Evolutionary conservation across 2,329 filamentous ascomycete species (phyloP), one percentile per base, ranked within the genome.

Genomic region (Pyrenophora graminea): DNA sequence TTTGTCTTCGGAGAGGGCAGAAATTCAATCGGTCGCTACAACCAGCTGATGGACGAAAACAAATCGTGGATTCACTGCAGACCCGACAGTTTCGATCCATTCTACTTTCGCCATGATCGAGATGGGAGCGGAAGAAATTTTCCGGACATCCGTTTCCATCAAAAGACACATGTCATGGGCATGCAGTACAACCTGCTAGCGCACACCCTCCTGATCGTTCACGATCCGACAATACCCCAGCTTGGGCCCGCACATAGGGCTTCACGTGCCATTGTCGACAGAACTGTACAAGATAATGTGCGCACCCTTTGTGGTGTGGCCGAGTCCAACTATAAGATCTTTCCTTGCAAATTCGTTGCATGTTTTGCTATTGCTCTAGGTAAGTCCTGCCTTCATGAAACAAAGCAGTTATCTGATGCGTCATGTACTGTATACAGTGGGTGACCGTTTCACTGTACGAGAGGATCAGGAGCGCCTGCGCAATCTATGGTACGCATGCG

Each of bases 181-280:
- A 63, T 58, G 44, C 67, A 69, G 27, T 73, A 74, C 50, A 71
- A 70, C 39, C 69, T 66, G 13, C 58, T 73, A 5, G 69, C 69
- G 32, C 71, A 71, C 36, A 63, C 72, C 48, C 51, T 74, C 6
- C 51, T 74, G 6, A 64, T 71, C 8, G 69, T 73, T 1, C 69
- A 73, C 37, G 65, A 73, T 41, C 71, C 71, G 6, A 67, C 64
- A 0, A 69, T 72, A n/a, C 70, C 70, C 8, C 69, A 73, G 46
- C 58, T 73, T 17, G 69, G 70, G 1, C 69, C 69, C 6, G 63
- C 65, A 32, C 65, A 69, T 27, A 71, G 64, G 39, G 64, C 69
- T 39, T 67, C 67, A 15, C 64, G 67, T 8, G 60, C 58, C 6
- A 53, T 63, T 6, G 63, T 74, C 4, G 69, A 74, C 32, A 64